Base-by-base conservation (phyloP, 2,329 filamentous ascomycete genomes). In the Aureobasidium sp. region DNA sequence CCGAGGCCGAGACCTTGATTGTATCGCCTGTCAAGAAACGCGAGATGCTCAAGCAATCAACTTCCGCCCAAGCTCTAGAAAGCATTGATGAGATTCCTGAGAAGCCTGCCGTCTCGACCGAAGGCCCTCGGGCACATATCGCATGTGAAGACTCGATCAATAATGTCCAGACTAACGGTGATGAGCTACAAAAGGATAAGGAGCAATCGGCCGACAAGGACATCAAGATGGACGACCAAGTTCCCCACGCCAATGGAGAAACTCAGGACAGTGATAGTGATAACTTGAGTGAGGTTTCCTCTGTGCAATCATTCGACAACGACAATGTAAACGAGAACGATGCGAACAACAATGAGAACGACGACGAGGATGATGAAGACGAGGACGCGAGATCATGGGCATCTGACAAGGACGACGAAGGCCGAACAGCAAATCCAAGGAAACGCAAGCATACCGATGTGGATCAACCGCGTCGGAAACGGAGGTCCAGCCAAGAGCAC, bases 1-100 rank as follows among this genome's bases (percentile, higher is more conserved):
- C 77, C 16, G 78, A 81, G 69, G 78, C 78, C 55, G 78, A 80
- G 70, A 80, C 78, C 34, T 74, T 79, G 62, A 76, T 80, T 39
- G 72, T 78, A 53, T 75, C 71, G 34, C 72, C 75, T 36, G 73
- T 76, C 64, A 74, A 78, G 66, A 71, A 72, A 60, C 67, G 71
- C 50, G 70, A 72, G 59, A 71, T 73, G 29, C 65, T 70, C 64
- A 72, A 71, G 64, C 74, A 74, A 68, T 63, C 61, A 16, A 29
- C 27, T n/a, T 49, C 45, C 10, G 15, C 27, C n/a, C 57, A 49
- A n/a, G 45, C 44, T 5, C 13, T 59, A n/a, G 36, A 59, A 16
- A 50, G 45, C 25, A 50, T 59, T 27, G 30, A 59, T n/a, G 57
- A 59, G 45, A 45, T 45, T 21, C 39, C 39, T 10, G 45, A 59